Evolutionary conservation across 75 land plant species (phyloP).

Genomic region (Selaginella tamariscina): DNA sequence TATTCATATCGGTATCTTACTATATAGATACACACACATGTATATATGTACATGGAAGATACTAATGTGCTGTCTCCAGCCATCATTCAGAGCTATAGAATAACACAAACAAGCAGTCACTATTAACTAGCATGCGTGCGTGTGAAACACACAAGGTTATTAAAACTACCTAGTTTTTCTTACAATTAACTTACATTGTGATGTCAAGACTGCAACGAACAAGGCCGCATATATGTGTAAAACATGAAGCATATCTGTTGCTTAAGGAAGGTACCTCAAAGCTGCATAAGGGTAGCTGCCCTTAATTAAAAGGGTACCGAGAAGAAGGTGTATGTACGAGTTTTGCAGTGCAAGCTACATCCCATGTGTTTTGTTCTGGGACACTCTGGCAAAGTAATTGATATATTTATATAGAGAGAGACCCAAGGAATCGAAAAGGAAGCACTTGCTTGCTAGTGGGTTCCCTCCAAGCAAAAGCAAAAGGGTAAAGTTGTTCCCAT

Average conservation of each 20-base stretch:
- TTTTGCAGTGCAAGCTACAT: neutral
- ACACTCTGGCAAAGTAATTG: neutral
- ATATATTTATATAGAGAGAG: neutral
- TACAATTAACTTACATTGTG: no score
- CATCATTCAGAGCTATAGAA: no score
- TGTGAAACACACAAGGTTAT: no score
- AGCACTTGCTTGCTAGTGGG: constrained; percentile 1
- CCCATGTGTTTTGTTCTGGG: neutral
- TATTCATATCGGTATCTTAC: neutral
- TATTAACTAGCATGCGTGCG: neutral
- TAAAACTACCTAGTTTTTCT: no score
- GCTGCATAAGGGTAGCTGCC: no score
- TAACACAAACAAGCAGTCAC: neutral
- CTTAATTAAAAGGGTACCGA: no score
- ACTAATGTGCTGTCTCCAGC: no score
- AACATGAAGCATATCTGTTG: no score
- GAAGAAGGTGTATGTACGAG: no score
- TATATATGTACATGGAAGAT: neutral
- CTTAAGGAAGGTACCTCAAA: constrained; percentile 4
- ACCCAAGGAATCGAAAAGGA: neutral
- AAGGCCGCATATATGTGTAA: no score
- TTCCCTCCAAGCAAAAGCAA: constrained; percentile 1
- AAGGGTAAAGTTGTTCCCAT: no score
- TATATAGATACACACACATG: constrained; percentile 5
- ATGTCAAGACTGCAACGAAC: no score